Percentiles rank a stretch among this genome's conserved stretches.
phyloP scores from a whole-genome alignment of 495 filamentous ascomycete species.

The Hypomontagnella monticulosa region DNA sequence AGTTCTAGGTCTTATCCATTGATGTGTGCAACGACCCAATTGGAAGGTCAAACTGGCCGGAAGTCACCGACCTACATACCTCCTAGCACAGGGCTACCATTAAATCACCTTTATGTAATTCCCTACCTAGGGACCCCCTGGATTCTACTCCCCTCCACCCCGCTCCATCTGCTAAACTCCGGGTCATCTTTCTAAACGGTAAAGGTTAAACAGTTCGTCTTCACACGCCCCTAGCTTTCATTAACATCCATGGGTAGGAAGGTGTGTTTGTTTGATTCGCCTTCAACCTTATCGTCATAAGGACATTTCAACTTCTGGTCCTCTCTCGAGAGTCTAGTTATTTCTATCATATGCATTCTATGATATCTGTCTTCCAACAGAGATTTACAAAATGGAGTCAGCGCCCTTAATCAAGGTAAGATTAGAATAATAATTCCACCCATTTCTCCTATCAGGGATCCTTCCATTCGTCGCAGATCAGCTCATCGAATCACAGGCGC shows the following conservation, averaged over 20 bases:
- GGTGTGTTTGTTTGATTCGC: slow-evolving; percentile 1
- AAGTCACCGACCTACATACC: slow-evolving; percentile 19
- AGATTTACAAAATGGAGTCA: slow-evolving; percentile 50
- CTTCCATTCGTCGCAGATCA: slow-evolving; percentile 26
- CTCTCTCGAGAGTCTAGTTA: slow-evolving; percentile 5
- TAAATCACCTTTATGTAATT: slow-evolving; percentile 16
- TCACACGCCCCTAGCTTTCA: slow-evolving; percentile 31
- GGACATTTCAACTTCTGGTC: background rate
- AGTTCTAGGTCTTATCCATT: too few relatives aligned
- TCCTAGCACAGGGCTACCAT: too few relatives aligned
- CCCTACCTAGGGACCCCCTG: background rate
- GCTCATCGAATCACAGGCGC: slow-evolving; percentile 66
- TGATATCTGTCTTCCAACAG: slow-evolving; percentile 1
- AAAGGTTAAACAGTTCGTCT: slow-evolving; percentile 2
- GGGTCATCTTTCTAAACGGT: background rate
- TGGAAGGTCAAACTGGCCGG: slow-evolving; percentile 19
- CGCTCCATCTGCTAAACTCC: slow-evolving; percentile 12
- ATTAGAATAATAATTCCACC: slow-evolving; percentile 4
- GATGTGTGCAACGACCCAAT: slow-evolving; percentile 13
- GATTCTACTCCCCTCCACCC: slow-evolving; percentile 9
- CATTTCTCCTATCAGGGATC: background rate
- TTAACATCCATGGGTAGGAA: slow-evolving; percentile 4
- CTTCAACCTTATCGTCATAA: slow-evolving; percentile 18
- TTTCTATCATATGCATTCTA: slow-evolving; percentile 1
- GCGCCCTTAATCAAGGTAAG: slow-evolving; percentile 56